Base-by-base conservation (phyloP, 2,329 filamentous ascomycete genomes). In the Pyrenophora graminea region DNA sequence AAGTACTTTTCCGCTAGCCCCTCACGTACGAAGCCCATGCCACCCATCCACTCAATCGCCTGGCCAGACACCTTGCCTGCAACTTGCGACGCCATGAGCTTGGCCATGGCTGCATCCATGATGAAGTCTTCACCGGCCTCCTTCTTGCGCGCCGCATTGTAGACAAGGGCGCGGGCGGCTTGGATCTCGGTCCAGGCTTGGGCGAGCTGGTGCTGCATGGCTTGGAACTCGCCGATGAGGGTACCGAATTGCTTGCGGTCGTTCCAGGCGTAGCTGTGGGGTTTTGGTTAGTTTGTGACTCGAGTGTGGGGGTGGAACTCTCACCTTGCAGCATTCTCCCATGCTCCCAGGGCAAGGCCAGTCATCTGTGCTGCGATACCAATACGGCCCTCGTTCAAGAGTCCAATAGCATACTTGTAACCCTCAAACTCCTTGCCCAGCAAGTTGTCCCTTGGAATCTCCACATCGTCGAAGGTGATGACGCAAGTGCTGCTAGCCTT, bases 281-380 rank as follows among this genome's bases (percentile, higher is more conserved):
- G 55, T 56, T 69, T 47, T 63, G 47, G 17, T 18, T 37, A 12
- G 19, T 9, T 19, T 21, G 8, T 19, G 15, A 15, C 15, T 15
- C 15, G 1, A 15, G 15, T 15, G 1, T 15, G 21, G 21, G 21
- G 21, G 21, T 13, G 15, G 31, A 7, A 71, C 80, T 74, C 76
- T 15, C 15, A 87, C 82, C 83, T 83, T 53, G 89, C 93, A 23
- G 94, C 94, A 71, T 97, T 97, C 74, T 97, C 92, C 79, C 90
- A 99, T 13, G 94, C 90, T 39, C 94, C 94, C 19, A 97, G 84
- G 1, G 94, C 93, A 48, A 99, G 84, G 48, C 94, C 94, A 0
- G 94, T 99, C 94, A 99, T 99, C 76, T 99, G 94, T 6, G 94
- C 94, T 2, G 92, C 94, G 69, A 99, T 99, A 63, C 94, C 94